Base-by-base conservation (phyloP, 192 early-diverging fungal species). In the Coemansia sp. region DNA sequence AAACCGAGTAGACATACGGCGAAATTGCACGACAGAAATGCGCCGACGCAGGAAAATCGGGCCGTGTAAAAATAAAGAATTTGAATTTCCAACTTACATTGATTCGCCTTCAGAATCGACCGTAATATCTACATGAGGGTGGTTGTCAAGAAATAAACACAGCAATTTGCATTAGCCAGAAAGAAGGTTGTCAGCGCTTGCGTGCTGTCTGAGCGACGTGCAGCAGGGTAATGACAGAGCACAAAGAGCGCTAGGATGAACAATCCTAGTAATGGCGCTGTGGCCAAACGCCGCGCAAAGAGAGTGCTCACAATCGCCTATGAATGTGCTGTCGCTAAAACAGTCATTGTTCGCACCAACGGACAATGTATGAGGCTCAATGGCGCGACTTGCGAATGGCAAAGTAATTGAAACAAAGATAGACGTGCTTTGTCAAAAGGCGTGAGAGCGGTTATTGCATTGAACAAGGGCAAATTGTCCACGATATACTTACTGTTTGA, bases 81-180 rank as follows among this genome's bases (percentile, higher is more conserved):
- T 14, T 22, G 21, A 23, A 52, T 56, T 52, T 4, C 21, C 21
- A 60, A 81, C 84, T 75, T 85, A 88, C 87, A 88, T 88, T 67
- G 83, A 84, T 72, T 88, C 87, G 32, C 87, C 87, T 51, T 85
- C 85, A 29, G 84, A 85, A 60, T 88, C 87, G 45, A 76, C 83
- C 10, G 84, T 84, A 45, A 84, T 83, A 69, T 84, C 87, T 88
- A 80, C 41, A 72, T 52, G 32, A 58, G 11, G 22, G 4, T 52
- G 50, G 15, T 52, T 10, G 19, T 49, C 14, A 45, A 15, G 41
- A 45, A 45, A 45, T 45, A 10, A 3, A 45, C 37, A 10, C 41
- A 12, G 41, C 41, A 15, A 5, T 50, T 15, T 22, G 17, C 32
- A 12, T 21, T 12, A 53, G 51, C 21, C 4, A 53, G 9, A 24